Base-by-base conservation (phyloP, 2,329 filamentous ascomycete species). In the Fonsecaea monophora region DNA sequence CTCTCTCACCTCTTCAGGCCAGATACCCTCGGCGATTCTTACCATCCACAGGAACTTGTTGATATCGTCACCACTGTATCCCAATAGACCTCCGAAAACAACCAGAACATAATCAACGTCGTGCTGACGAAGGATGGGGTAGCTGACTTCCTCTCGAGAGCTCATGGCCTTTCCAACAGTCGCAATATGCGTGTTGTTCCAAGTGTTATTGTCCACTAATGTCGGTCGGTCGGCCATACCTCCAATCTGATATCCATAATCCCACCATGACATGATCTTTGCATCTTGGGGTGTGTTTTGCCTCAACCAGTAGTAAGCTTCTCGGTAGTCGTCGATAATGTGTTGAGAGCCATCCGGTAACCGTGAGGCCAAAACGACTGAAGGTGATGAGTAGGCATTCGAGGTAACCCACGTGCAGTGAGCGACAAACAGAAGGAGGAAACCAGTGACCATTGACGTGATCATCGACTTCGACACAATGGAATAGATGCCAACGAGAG, bases 1-100 rank as follows among this genome's bases (percentile, higher is more conserved):
- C 82, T 99, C 95, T 82, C 93, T 96, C 73, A 99, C 90, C 85
- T 99, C 94, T 72, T 98, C 93, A n/a, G 95, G 95, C 95, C 95
- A 99, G 81, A 99, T 98, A 71, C 95, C 95, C 81, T 99, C 95
- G 45, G 95, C 95, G 76, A 99, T 99, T 77, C 95, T 89, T 66
- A 99, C 94, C 96, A 99, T 99, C 95, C 95, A 99, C 73, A 99
- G 84, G 85, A 99, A 99, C 83, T 99, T 99, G 85, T 99, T 99
- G 83, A 99, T 97, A 77, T 99, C 95, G 74, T 99, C 95, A 70
- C 95, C 95, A 60, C 94, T 97, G 83, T 99, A 99, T 64, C 96
- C 96, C 45, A 99, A 85, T 66, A 99, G 87, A 78, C 92, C 95
- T 75, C 95, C 95, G 75, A 98, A 99, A 64, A 99, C 95, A 21